phyloP scores from a whole-genome alignment of 768 basidiomycete species.

The Amanita subjunquillea region DNA sequence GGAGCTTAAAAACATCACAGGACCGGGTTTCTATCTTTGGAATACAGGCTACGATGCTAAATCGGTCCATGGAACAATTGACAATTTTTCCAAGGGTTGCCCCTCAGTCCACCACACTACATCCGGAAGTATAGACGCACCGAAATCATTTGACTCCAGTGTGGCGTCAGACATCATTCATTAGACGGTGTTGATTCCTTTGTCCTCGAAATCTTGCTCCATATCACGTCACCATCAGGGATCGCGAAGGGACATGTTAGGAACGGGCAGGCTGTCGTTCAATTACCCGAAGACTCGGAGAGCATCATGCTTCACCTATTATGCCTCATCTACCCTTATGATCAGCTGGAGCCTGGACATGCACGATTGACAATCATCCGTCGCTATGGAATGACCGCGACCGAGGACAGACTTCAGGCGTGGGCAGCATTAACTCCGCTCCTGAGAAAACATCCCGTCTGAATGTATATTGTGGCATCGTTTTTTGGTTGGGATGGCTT shows the following conservation, averaged over 20 bases:
- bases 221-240: slow-evolving; percentile 16
- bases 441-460: not conserved
- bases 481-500: not conserved
- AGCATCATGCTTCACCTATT: slow-evolving; percentile 6
- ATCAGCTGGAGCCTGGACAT: not conserved
- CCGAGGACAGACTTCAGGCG: not conserved
- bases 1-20: not conserved
- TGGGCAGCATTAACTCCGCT: not conserved
- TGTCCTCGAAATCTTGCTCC: slow-evolving; percentile 16
- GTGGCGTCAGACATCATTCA: slow-evolving; percentile 13
- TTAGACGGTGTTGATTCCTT: slow-evolving; percentile 21
- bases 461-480: not conserved
- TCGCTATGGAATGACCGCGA: not conserved
- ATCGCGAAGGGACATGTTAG: not conserved
- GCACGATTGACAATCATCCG: not conserved
- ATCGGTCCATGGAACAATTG: not conserved
- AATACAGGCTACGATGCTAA: not conserved
- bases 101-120: not conserved
- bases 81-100: not conserved
- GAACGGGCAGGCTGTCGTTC: slow-evolving; percentile 4
- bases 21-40: not conserved
- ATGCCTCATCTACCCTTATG: not conserved
- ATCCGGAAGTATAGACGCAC: not conserved
- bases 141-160: not conserved
- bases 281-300: slow-evolving; percentile 6